Percentiles rank a stretch among this genome's conserved stretches.
Conservation (phyloP, 176 grass and related monocot genomes). For the Aegilops tauschii region DNA sequence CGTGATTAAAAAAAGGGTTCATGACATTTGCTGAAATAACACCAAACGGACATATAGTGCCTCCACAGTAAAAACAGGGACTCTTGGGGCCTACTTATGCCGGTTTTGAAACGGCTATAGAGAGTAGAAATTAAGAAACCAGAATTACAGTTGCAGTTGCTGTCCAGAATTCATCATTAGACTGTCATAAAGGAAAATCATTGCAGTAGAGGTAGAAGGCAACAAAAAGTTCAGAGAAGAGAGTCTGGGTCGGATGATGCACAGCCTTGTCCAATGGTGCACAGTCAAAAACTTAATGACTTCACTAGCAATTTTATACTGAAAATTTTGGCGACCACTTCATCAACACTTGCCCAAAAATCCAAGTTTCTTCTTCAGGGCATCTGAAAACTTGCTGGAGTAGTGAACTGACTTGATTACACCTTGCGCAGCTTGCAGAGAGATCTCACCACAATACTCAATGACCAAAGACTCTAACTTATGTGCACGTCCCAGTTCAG, state of each 20-base stretch:
- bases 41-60: not conserved
- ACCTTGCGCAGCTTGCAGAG: not conserved
- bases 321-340: not conserved
- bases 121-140: not conserved
- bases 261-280: not conserved
- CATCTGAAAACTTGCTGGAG: not conserved
- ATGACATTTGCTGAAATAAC: not conserved
- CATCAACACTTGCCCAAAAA: not conserved
- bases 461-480: slow-evolving; percentile 4
- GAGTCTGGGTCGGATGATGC: not conserved
- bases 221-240: not conserved
- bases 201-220: not conserved
- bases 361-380: not conserved
- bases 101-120: not conserved
- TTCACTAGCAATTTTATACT: not conserved
- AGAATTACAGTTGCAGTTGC: not conserved
- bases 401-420: not conserved
- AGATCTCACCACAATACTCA: not conserved
- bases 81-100: not conserved
- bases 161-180: not conserved
- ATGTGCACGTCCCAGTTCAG: not conserved
- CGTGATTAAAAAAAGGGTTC: not conserved
- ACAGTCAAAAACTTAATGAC: not conserved
- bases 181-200: not conserved
- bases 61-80: not conserved